Evolutionary conservation across 805 yeast genomes (phyloP), one percentile per base, ranked within the genome.

Genomic region (Sugiyamaella valdiviana): DNA sequence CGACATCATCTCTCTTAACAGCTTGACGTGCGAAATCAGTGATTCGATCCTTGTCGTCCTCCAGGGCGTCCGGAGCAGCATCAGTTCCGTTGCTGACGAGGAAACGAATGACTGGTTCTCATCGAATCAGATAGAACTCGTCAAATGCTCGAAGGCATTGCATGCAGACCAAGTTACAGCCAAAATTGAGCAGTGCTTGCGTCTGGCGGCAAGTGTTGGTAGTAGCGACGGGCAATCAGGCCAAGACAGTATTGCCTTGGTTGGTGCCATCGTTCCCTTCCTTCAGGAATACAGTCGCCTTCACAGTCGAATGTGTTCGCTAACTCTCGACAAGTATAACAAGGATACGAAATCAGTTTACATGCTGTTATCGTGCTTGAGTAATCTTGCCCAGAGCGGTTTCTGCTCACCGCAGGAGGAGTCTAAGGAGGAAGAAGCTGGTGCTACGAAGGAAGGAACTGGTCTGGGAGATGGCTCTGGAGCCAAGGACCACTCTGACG

Each of bases 381-480:
- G 74, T 52, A 75, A 74, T 6, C 66, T 93, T 23, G 79, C 95
- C 0, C 78, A 78, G 12, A 77, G 83, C 47, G 99, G 99, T 0
- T 90, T 89, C 76, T 93, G 99, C 62, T 78, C 95, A 1, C 99
- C 99, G 10, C 85, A 85, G 60, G 82, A 87, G 16, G 63, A 71
- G 5, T 74, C 76, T 14, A 83, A 82, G 48, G 78, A 82, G 49
- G 80, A 78, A 51, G 78, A 78, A 15, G 73, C 77, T 43, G 75
- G 75, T 42, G 75, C 84, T 46, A 63, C 83, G 50, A 83, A 84
- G 38, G 93, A 86, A 39, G 98, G 97, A 41, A 86, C 95, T 6
- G 95, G 95, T 6, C 69, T 86, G 17, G 99, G 99, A 32, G 93
- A 91, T 59, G 99, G 98, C 20, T 82, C 77, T 48, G 98, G 96